Evolutionary conservation across 176 grass and related monocot species (phyloP).

Genomic region (Phyllostachys edulis): DNA sequence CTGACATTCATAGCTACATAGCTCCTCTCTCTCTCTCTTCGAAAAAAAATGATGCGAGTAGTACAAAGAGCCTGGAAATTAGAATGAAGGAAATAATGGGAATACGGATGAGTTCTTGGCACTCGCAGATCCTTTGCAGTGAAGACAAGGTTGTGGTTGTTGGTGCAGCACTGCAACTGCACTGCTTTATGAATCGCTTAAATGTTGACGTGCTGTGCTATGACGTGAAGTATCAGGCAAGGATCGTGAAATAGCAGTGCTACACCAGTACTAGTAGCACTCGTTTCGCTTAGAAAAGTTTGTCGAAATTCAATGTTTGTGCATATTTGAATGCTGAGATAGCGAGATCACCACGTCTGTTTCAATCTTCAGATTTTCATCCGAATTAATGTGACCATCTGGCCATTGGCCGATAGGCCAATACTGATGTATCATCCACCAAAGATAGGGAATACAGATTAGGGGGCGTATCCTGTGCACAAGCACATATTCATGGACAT

Average conservation of each 20-base stretch:
- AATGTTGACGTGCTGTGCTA: constrained; percentile 29
- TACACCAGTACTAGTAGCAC: not conserved
- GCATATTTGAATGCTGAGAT: not conserved
- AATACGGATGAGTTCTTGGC: not conserved
- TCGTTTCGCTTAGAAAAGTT: not conserved
- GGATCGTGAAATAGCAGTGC: not conserved
- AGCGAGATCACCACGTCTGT: not conserved
- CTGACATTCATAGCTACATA: not conserved
- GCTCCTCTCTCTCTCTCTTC: no score
- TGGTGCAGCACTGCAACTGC: not conserved
- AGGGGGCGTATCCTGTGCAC: no score
- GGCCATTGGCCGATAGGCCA: not conserved
- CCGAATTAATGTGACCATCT: not conserved
- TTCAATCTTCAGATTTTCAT: not conserved
- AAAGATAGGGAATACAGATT: not conserved
- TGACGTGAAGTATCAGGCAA: constrained; percentile 37
- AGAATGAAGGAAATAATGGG: not conserved
- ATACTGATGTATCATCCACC: not conserved
- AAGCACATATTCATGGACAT: no score
- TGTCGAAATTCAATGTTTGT: not conserved
- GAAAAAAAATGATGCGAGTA: not conserved
- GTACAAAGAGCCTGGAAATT: not conserved
- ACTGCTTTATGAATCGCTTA: constrained; percentile 18
- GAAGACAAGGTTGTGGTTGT: constrained; percentile 31
- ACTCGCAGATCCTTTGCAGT: constrained; percentile 18